These are phyloP conservation scores for Pythium rhizo-oryzae DNA, from an alignment of 352 stramenopile genomes.

Conservation along the genomic window DNA sequence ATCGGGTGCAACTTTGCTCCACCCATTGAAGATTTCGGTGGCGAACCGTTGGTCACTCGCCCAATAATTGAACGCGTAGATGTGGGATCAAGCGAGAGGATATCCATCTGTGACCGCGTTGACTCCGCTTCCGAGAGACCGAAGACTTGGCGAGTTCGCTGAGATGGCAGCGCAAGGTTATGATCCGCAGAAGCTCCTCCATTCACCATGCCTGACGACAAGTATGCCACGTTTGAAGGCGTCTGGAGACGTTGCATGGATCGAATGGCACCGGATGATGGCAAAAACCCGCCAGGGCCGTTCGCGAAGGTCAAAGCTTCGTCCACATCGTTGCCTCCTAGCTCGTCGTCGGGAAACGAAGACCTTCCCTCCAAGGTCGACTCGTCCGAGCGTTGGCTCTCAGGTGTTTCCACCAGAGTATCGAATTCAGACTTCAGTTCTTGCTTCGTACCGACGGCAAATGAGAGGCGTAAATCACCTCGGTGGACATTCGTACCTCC, in stretches of 20 bases:
- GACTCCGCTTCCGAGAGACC: constrained; percentile 53
- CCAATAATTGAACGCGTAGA: constrained; percentile 52
- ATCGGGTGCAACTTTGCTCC: constrained; percentile 46
- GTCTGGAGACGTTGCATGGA: constrained; percentile 76
- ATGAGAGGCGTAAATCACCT: constrained; percentile 76
- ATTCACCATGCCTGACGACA: constrained; percentile 26
- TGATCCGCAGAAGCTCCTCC: neutral
- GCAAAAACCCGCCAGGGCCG: constrained; percentile 44
- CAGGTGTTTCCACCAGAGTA: constrained; percentile 32
- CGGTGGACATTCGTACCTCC: constrained; percentile 62
- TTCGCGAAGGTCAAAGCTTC: constrained; percentile 26
- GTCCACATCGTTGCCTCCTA: constrained; percentile 47
- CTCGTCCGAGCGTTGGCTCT: constrained; percentile 28
- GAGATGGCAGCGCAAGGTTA: constrained; percentile 34
- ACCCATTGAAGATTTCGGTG: constrained; percentile 40
- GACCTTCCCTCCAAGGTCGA: constrained; percentile 13
- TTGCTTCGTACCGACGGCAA: constrained; percentile 86
- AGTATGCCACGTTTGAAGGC: constrained; percentile 40
- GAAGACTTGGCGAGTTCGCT: constrained; percentile 53
- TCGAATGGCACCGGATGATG: constrained; percentile 52
- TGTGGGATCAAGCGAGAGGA: constrained; percentile 58
- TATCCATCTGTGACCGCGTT: constrained; percentile 54
- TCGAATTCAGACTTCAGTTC: constrained; percentile 72
- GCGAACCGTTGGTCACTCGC: constrained; percentile 37
- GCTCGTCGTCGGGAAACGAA: constrained; percentile 26